phyloP scores from a whole-genome alignment of 2,329 filamentous ascomycete genomes.

The Cladorrhinum sp. region DNA sequence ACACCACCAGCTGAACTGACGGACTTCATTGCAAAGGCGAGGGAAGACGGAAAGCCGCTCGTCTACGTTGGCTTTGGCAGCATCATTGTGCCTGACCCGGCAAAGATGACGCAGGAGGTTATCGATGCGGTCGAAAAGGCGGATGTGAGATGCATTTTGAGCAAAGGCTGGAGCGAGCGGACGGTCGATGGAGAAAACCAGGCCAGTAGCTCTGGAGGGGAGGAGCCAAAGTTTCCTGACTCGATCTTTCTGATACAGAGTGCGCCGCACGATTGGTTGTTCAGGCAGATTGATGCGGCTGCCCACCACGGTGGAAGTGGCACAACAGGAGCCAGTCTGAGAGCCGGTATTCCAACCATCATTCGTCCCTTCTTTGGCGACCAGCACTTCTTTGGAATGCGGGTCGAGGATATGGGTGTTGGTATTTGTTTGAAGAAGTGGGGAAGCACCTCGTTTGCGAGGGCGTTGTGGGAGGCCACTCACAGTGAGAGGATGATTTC shows the following conservation, averaged over 20 bases:
- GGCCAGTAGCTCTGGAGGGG: conserved; percentile 48
- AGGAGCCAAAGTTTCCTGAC: conserved; percentile 67
- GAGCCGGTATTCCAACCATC: conserved; percentile 89
- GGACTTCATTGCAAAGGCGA: conserved; percentile 80
- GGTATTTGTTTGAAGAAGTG: conserved; percentile 86
- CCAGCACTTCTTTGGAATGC: conserved; percentile 89
- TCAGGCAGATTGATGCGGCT: conserved; percentile 87
- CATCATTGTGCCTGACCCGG: conserved; percentile 88
- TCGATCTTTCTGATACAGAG: conserved; percentile 87
- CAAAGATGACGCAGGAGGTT: conserved; percentile 85
- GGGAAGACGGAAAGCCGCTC: conserved; percentile 79
- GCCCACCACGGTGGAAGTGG: conserved; percentile 93
- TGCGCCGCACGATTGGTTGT: conserved; percentile 95
- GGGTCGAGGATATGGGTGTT: conserved; percentile 90
- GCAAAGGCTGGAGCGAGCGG: conserved; percentile 95
- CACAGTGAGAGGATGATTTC: conserved; percentile 87
- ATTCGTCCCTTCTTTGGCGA: conserved; percentile 97
- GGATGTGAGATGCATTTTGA: conserved; percentile 90
- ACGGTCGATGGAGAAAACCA: conserved; percentile 42
- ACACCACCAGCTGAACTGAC: conserved; percentile 71
- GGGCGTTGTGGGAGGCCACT: conserved; percentile 87
- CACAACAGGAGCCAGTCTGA: conserved; percentile 87
- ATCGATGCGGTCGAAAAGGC: conserved; percentile 87
- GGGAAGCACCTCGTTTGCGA: conserved; percentile 79
- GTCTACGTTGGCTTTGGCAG: conserved; percentile 98